Base-by-base conservation (phyloP, 805 yeast species). In the Metschnikowia borealis region DNA sequence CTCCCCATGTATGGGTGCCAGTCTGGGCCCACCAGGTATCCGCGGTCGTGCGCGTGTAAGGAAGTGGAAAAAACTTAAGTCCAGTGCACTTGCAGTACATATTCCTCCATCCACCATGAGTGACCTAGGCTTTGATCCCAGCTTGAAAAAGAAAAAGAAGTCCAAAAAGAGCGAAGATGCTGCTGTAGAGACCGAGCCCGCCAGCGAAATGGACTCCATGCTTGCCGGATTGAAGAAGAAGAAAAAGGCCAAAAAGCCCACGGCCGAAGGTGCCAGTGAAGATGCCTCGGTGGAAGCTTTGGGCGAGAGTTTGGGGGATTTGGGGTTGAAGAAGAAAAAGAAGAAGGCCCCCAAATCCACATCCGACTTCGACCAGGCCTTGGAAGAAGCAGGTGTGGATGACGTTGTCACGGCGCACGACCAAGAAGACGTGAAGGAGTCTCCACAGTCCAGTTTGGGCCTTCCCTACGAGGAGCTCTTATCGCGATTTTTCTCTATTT, bases 331-430 rank as follows among this genome's bases (percentile, higher is more conserved):
- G 77, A 90, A 90, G 82, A 89, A 89, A 85, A 81, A 80, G 77
- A 84, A 83, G 81, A 67, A 80, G 52, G 75, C 77, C 53, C 71
- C 75, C 32, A 69, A 77, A 14, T 87, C 78, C 46, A 81, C 84
- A 23, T 82, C 84, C 61, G 96, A 87, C 56, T 92, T 92, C 63
- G 98, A 92, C 60, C 85, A 86, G 65, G 88, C 88, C 63, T 78
- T 92, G 61, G 96, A 89, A 66, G 78, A 87, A 65, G 97, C 97
- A 14, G 97, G 98, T 64, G 78, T 90, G 44, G 81, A 82, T 51
- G 86, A 81, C 32, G 55, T 57, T 43, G 44, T 49, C 5, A 65
- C 54, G 38, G 61, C 67, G 40, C 60, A 65, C 10, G 62, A 66
- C 21, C 57, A 59, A 41, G 79, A 55, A 41, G 56, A 54, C 33